Percentiles rank a stretch among this genome's conserved stretches.
phyloP scores from a whole-genome alignment of 257 asterid genomes.

The Plectranthus barbatus region DNA sequence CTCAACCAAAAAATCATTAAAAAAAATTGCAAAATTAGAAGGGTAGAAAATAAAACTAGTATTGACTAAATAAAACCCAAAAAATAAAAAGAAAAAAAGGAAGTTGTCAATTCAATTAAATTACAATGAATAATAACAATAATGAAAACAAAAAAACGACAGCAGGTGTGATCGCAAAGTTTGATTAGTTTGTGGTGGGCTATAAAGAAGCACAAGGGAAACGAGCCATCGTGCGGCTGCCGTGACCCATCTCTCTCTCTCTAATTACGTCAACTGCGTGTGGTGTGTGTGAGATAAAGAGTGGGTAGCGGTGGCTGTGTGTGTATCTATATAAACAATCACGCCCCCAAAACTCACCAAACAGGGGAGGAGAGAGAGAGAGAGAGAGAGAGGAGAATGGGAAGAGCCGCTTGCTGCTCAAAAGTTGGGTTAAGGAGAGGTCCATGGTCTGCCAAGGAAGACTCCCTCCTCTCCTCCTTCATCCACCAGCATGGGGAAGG shows the following conservation, averaged over 20 bases:
- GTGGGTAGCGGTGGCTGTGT: background rate
- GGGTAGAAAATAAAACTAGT: background rate
- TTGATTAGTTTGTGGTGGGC: background rate
- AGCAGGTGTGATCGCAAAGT: background rate
- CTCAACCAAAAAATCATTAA: too few species aligned
- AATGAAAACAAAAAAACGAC: background rate
- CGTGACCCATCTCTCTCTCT: background rate
- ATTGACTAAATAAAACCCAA: conserved; percentile 8
- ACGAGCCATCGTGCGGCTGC: too few species aligned
- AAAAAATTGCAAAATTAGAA: too few species aligned
- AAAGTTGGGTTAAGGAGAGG: conserved; percentile 32
- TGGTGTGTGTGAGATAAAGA: conserved; percentile 6
- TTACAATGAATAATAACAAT: background rate
- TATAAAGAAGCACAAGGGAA: conserved; percentile 7
- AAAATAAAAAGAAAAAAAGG: too few species aligned
- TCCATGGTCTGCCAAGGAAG: conserved; percentile 37
- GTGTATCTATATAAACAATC: background rate
- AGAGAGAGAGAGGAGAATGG: conserved; percentile 14
- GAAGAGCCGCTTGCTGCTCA: conserved; percentile 34
- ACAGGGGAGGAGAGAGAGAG: background rate
- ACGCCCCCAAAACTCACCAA: background rate
- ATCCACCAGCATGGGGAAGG: conserved; percentile 31
- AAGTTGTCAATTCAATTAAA: background rate
- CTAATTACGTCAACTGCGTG: background rate
- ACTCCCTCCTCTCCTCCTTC: conserved; percentile 20